phyloP scores from a whole-genome alignment of 371 early-diverging fungal genomes.

The Mucor ambiguus region DNA sequence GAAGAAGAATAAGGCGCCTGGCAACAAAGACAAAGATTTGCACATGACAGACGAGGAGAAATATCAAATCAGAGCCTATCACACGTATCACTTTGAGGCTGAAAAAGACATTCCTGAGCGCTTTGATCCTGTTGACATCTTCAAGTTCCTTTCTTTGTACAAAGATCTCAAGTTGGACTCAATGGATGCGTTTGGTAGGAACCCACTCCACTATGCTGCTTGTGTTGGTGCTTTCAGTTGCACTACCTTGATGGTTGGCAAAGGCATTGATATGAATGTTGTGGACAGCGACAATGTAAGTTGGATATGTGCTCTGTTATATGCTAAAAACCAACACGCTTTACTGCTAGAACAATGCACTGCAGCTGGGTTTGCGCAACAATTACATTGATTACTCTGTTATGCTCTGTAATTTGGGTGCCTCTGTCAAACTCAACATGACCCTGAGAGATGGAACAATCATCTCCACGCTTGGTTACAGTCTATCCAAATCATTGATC shows the following conservation, averaged over 20 bases:
- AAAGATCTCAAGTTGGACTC: constrained; percentile 29
- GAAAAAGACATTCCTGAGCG: constrained; percentile 11
- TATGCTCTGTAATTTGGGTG: constrained; percentile 57
- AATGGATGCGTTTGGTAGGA: constrained; percentile 47
- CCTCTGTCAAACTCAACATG: constrained; percentile 30
- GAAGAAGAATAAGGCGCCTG: background rate
- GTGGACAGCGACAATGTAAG: constrained; percentile 52
- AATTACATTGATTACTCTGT: constrained; percentile 57
- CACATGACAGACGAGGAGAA: constrained; percentile 11
- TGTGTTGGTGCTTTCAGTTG: constrained; percentile 61
- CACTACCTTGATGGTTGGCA: constrained; percentile 43
- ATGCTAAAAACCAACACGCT: background rate
- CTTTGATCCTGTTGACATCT: constrained; percentile 61
- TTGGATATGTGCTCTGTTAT: background rate
- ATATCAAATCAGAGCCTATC: constrained; percentile 5
- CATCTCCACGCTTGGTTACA: constrained; percentile 40
- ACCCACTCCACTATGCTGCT: constrained; percentile 66
- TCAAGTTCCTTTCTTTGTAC: constrained; percentile 37
- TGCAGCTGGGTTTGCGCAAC: constrained; percentile 53
- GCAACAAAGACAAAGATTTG: background rate
- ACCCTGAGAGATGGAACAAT: constrained; percentile 30
- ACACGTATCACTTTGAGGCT: constrained; percentile 7
- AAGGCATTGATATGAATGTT: constrained; percentile 36
- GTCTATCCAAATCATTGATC: constrained; percentile 49
- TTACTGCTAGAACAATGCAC: constrained; percentile 41